Base-by-base conservation (phyloP, 2,329 filamentous ascomycete genomes). In the Colletotrichum ledebouriae region DNA sequence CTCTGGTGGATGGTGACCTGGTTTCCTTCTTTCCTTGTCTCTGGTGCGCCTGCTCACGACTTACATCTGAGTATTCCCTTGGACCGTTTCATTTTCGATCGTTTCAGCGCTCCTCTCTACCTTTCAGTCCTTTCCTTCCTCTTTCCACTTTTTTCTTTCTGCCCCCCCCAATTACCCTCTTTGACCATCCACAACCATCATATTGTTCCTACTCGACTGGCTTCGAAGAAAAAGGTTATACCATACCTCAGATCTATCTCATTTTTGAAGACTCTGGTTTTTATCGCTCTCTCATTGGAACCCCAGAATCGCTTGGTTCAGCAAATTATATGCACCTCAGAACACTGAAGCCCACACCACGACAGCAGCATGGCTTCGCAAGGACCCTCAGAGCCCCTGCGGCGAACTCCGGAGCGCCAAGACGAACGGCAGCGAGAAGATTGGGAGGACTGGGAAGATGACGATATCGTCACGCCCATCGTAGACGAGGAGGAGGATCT, bases 391-490 rank as follows among this genome's bases (percentile, higher is more conserved):
- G 20, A 9, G 57, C 47, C 67, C 4, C 46, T 22, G 42, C 55
- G 46, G 61, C 57, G 39, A 20, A 25, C 15, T 11, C 33, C 56
- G 29, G 42, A 70, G 22, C 50, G 25, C 12, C 46, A 22, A 29
- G 33, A 25, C 29, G 42, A 62, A 6, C 10, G 33, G 13, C 72
- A 68, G 46, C 76, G 71, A 56, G 82, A 85, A 13, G 83, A 86
- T 9, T 86, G 85, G 85, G 84, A 86, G 67, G 83, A 86, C 33
- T 87, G 85, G 85, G 82, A 85, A 62, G 84, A 85, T 69, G 83
- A 86, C 57, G 80, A 83, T 47, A 77, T 78, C 34, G 61, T 80
- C 22, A 82, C 82, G 11, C 79, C 79, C 41, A 79, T 81, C 61
- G 78, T 81, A 20, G 73, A 78, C 22, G 77, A 75, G 41, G 78